Evolutionary conservation across 441 rosid genomes (phyloP).

Genomic region (Gossypium aridum): DNA sequence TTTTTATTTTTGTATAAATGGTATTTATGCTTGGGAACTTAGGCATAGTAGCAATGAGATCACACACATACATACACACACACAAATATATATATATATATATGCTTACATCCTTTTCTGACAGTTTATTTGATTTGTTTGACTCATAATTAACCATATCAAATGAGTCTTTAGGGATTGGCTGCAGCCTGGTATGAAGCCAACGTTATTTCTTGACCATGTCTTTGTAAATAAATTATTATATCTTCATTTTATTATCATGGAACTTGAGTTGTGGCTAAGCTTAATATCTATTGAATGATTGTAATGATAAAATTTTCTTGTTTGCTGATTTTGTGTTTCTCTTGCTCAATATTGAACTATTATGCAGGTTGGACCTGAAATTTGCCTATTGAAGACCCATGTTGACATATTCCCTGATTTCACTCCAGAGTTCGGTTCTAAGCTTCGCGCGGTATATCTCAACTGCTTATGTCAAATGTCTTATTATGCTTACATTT

Average conservation of each 20-base stretch:
- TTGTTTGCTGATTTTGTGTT: neutral
- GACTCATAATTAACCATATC: neutral
- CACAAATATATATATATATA: no score
- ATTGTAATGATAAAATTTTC: neutral
- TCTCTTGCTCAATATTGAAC: neutral
- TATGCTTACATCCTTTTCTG: neutral
- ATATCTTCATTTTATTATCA: neutral
- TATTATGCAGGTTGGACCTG: slow-evolving; percentile 75
- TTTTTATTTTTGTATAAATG: no score
- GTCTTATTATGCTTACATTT: neutral
- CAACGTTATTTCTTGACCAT: neutral
- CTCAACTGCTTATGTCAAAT: slow-evolving; percentile 1
- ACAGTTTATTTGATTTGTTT: neutral
- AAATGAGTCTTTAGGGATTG: neutral
- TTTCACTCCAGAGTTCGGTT: slow-evolving; percentile 84
- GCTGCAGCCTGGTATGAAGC: neutral
- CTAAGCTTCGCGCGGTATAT: slow-evolving; percentile 71
- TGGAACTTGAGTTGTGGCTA: neutral
- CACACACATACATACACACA: neutral
- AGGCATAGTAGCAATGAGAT: neutral
- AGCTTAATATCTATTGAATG: neutral
- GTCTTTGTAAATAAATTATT: neutral
- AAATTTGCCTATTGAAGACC: slow-evolving; percentile 87
- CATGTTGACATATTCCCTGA: slow-evolving; percentile 92
- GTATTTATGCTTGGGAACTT: neutral